Conservation (phyloP, 306 rosid genomes). For the Erythrophleum fordii region DNA sequence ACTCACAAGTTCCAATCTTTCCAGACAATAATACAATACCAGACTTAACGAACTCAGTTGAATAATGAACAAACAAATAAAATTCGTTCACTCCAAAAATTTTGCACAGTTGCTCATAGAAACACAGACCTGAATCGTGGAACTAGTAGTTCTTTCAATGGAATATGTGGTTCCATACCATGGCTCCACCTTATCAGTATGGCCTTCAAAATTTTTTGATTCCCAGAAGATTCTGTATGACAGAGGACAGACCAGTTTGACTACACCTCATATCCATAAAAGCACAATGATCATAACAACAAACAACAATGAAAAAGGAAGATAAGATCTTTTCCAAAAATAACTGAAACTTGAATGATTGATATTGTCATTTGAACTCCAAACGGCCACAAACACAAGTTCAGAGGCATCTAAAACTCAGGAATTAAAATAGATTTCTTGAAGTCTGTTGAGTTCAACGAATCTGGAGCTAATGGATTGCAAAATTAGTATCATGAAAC, state of each 20-base stretch:
- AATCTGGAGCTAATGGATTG: conserved; percentile 1
- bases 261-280: conserved; percentile 2
- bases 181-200: conserved; percentile 76
- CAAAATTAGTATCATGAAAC: conserved; percentile 1
- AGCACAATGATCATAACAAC: conserved; percentile 21
- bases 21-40: conserved; percentile 26
- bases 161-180: conserved; percentile 96
- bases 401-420: conserved; percentile 13
- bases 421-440: conserved; percentile 22
- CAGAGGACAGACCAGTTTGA: conserved; percentile 35
- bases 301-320: not conserved
- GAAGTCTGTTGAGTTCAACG: not conserved
- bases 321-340: not conserved
- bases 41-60: conserved; percentile 19
- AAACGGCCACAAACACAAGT: conserved; percentile 21
- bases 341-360: conserved; percentile 7
- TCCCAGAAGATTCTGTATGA: conserved; percentile 89
- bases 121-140: conserved; percentile 73
- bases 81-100: conserved; percentile 35
- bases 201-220: conserved; percentile 78
- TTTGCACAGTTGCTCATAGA: conserved; percentile 1
- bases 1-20: conserved; percentile 34
- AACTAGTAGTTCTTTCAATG: conserved; percentile 59
- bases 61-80: conserved; percentile 29
- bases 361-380: conserved; percentile 31